A percentile compares a stretch with the other conserved stretches of the same genome.
Evolutionary conservation across 148 eudicot genomes (phyloP).

Genomic region (Fagopyrum esculentum): DNA sequence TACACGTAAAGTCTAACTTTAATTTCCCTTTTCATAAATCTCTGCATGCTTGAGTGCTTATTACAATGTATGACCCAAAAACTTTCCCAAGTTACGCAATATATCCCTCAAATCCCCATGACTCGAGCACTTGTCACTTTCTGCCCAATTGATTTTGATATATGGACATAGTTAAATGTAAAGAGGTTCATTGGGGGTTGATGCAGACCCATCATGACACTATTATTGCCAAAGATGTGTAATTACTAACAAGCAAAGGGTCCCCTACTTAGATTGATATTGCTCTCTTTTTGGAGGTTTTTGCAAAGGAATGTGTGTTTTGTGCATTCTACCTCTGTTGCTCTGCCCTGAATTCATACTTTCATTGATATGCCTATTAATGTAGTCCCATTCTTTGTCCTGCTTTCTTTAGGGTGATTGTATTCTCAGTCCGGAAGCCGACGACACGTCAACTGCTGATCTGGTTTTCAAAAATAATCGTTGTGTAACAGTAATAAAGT

Average conservation of each 20-base stretch:
- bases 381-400: neutral
- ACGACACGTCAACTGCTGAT: too few relatives aligned
- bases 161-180: neutral
- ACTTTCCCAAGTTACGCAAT: neutral
- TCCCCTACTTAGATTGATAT: neutral
- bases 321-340: neutral
- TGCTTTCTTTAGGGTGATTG: too few relatives aligned
- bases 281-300: neutral
- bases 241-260: neutral
- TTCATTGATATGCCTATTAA: neutral
- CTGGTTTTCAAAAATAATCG: too few relatives aligned
- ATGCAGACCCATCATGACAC: slow-evolving; percentile 11
- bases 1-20: neutral
- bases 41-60: neutral
- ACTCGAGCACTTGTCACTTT: slow-evolving; percentile 8
- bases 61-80: neutral
- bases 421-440: too few relatives aligned
- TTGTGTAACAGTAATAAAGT: too few relatives aligned
- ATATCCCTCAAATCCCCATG: neutral
- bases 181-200: slow-evolving; percentile 4
- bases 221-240: slow-evolving; percentile 1
- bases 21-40: neutral
- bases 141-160: slow-evolving; percentile 5
- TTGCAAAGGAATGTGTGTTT: neutral
- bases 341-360: neutral